These are phyloP conservation scores for Trametes punicea DNA, from an alignment of 768 basidiomycete genomes.

Conservation along the genomic window DNA sequence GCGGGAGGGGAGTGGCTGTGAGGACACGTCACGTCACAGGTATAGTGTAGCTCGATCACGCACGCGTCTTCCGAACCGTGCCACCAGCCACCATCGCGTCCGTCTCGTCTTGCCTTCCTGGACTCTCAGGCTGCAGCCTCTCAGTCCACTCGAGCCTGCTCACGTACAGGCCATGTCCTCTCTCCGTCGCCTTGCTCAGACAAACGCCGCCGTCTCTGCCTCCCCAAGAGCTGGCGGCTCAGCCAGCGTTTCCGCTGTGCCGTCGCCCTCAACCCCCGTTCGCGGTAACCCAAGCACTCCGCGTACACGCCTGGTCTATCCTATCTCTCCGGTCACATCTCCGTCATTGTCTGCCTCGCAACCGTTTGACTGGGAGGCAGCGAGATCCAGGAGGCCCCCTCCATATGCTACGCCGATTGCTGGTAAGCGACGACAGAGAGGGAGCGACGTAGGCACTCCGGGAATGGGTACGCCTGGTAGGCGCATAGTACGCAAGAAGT, in stretches of 20 bases:
- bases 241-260: slow-evolving; percentile 20
- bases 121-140: not conserved
- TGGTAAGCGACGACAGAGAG: slow-evolving; percentile 35
- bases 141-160: not conserved
- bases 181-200: slow-evolving; percentile 27
- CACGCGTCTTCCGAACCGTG: slow-evolving; percentile 10
- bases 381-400: slow-evolving; percentile 61
- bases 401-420: slow-evolving; percentile 64
- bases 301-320: slow-evolving; percentile 44
- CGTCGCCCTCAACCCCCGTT: slow-evolving; percentile 36
- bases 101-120: not conserved
- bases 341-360: slow-evolving; percentile 73
- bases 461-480: slow-evolving; percentile 42
- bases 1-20: slow-evolving; percentile 3
- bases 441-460: slow-evolving; percentile 18
- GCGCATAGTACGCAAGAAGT: slow-evolving; percentile 61
- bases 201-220: slow-evolving; percentile 25
- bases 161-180: slow-evolving; percentile 19
- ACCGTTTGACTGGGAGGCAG: slow-evolving; percentile 89
- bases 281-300: slow-evolving; percentile 36
- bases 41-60: slow-evolving; percentile 2
- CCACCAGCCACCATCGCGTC: slow-evolving; percentile 17
- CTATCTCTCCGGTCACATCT: slow-evolving; percentile 54
- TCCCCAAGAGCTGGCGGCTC: slow-evolving; percentile 12
- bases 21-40: slow-evolving; percentile 20